Conservation (phyloP, 2,329 filamentous ascomycete species). For the Penicillium italicum region DNA sequence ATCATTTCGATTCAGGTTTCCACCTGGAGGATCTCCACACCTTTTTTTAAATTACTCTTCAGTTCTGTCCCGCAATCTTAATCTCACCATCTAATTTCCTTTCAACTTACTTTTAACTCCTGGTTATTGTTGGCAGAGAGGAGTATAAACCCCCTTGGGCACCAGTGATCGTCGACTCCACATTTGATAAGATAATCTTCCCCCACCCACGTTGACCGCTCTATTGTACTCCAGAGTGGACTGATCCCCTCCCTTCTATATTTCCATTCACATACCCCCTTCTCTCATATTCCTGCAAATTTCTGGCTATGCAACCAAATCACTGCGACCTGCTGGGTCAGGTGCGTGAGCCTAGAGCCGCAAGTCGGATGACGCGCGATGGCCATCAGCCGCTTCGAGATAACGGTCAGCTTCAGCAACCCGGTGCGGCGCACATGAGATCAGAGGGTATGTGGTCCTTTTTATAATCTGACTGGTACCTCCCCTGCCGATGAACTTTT, state of each 20-base stretch:
- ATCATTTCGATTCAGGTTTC: conserved; percentile 14
- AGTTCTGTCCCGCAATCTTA: neutral
- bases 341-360: conserved; percentile 32
- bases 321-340: conserved; percentile 40
- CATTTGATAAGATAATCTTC: conserved; percentile 26
- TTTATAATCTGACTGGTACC: conserved; percentile 15
- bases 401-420: conserved; percentile 35
- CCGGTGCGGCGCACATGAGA: conserved; percentile 37
- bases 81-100: neutral
- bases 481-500: conserved; percentile 16
- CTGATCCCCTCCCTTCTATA: conserved; percentile 13
- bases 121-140: neutral
- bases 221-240: conserved; percentile 18
- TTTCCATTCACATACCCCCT: conserved; percentile 1
- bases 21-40: neutral
- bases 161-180: conserved; percentile 21
- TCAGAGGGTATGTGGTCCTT: conserved; percentile 41
- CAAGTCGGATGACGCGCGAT: conserved; percentile 36
- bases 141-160: conserved; percentile 15
- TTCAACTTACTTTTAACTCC: neutral
- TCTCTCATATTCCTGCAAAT: neutral
- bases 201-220: conserved; percentile 26
- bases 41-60: neutral
- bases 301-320: conserved; percentile 38
- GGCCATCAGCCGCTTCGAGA: conserved; percentile 29